A percentile compares a stretch with the other conserved stretches of the same genome.
Conservation (phyloP, 2,329 filamentous ascomycete genomes). For the Monosporascus sp. region DNA sequence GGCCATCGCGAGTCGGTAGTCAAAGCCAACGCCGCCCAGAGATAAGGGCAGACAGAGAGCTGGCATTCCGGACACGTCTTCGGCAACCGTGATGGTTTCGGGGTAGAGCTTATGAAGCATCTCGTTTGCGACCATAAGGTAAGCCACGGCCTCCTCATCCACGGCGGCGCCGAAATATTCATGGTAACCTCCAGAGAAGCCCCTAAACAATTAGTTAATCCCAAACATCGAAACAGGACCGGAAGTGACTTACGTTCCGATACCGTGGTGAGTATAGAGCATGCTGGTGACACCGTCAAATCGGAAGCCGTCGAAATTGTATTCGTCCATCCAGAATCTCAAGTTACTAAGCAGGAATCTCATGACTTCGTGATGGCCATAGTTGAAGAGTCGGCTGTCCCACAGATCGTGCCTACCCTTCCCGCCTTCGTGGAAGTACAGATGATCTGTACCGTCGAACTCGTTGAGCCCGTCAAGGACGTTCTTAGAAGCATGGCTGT, state of each 20-base stretch:
- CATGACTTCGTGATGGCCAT: conserved; percentile 87
- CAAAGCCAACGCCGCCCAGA: conserved; percentile 89
- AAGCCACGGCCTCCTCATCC: conserved; percentile 89
- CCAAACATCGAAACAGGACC: background rate
- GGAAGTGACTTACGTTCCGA: conserved; percentile 70
- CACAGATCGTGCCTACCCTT: conserved; percentile 88
- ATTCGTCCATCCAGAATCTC: conserved; percentile 99
- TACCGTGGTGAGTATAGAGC: conserved; percentile 93
- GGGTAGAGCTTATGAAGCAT: conserved; percentile 91
- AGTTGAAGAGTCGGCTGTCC: conserved; percentile 97
- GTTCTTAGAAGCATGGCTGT: conserved; percentile 98
- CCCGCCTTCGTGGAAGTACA: conserved; percentile 86
- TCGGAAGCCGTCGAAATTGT: conserved; percentile 91
- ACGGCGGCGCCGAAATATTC: conserved; percentile 91
- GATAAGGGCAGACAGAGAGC: conserved; percentile 84
- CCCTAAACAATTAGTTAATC: conserved; percentile 46
- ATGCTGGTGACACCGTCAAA: conserved; percentile 99
- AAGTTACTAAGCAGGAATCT: conserved; percentile 95
- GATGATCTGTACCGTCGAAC: conserved; percentile 91
- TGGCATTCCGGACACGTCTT: conserved; percentile 98
- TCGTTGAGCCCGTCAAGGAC: conserved; percentile 91
- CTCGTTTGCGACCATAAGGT: conserved; percentile 94
- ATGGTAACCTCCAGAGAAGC: conserved; percentile 96
- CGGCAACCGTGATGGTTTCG: conserved; percentile 82
- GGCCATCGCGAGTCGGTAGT: conserved; percentile 96